Conservation (phyloP, 176 grass and related monocot genomes). For the Thalia dealbata region DNA sequence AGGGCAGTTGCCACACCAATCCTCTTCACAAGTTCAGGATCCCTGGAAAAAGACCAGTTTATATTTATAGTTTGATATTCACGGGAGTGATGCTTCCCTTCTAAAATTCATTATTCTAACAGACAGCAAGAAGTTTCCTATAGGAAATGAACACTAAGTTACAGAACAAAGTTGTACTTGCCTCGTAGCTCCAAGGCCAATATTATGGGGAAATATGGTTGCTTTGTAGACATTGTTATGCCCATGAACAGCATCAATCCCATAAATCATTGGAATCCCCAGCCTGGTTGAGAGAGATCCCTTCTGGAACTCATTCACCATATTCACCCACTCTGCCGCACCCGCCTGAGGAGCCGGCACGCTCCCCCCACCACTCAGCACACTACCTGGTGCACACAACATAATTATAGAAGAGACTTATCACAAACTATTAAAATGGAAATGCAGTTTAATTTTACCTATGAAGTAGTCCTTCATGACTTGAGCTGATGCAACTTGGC, state of each 20-base stretch:
- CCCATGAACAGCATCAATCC: slow-evolving; percentile 94
- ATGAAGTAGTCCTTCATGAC: slow-evolving; percentile 84
- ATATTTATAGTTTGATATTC: neutral
- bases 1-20: slow-evolving; percentile 91
- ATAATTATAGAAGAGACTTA: neutral
- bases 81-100: neutral
- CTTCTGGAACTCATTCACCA: slow-evolving; percentile 92
- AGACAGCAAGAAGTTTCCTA: neutral
- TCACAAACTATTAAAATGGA: neutral
- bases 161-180: slow-evolving; percentile 22
- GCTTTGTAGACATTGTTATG: slow-evolving; percentile 92
- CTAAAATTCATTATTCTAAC: neutral
- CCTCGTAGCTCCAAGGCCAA: slow-evolving; percentile 96
- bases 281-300: slow-evolving; percentile 70
- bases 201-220: slow-evolving; percentile 90
- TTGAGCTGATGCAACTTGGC: slow-evolving; percentile 54
- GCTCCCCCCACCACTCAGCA: slow-evolving; percentile 91
- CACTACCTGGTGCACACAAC: slow-evolving; percentile 34
- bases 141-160: neutral
- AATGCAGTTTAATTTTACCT: slow-evolving; percentile 31
- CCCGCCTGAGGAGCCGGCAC: slow-evolving; percentile 69
- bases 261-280: slow-evolving; percentile 90
- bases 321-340: slow-evolving; percentile 72
- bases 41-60: slow-evolving; percentile 33
- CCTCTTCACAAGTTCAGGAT: slow-evolving; percentile 57